Conservation (phyloP, 2,329 filamentous ascomycete genomes). For the Tothia fuscella region DNA sequence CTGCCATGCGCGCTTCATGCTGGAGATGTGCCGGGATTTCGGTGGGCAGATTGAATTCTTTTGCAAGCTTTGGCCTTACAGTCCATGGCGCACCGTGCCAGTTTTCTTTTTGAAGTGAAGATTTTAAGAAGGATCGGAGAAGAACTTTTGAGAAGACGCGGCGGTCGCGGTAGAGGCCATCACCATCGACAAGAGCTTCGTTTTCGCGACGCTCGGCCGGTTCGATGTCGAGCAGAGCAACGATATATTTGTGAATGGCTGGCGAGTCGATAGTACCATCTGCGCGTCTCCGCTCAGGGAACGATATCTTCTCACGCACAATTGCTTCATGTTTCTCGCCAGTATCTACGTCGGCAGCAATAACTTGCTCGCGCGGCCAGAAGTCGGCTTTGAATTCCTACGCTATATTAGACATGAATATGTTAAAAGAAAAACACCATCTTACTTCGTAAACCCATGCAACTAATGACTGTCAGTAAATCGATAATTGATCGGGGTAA, state of each 20-base stretch:
- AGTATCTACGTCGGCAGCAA: constrained; percentile 55
- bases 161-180: constrained; percentile 74
- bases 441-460: constrained; percentile 48
- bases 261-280: constrained; percentile 58
- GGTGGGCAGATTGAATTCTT: constrained; percentile 75
- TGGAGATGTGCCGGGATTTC: constrained; percentile 72
- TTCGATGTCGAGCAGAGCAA: constrained; percentile 39
- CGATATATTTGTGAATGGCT: constrained; percentile 69
- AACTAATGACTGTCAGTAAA: constrained; percentile 21
- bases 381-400: constrained; percentile 76
- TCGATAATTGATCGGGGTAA: background rate
- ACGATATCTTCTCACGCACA: constrained; percentile 76
- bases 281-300: constrained; percentile 44
- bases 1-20: constrained; percentile 62
- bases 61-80: constrained; percentile 76
- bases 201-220: background rate
- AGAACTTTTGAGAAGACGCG: constrained; percentile 93
- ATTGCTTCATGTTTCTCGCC: constrained; percentile 60
- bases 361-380: constrained; percentile 77
- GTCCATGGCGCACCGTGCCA: constrained; percentile 97
- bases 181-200: constrained; percentile 27
- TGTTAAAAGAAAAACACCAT: background rate
- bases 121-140: constrained; percentile 85
- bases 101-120: constrained; percentile 79
- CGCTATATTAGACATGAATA: constrained; percentile 12